These are phyloP conservation scores for Zygotorulaspora chibaensis DNA, from an alignment of 805 yeast species.

Conservation along the genomic window DNA sequence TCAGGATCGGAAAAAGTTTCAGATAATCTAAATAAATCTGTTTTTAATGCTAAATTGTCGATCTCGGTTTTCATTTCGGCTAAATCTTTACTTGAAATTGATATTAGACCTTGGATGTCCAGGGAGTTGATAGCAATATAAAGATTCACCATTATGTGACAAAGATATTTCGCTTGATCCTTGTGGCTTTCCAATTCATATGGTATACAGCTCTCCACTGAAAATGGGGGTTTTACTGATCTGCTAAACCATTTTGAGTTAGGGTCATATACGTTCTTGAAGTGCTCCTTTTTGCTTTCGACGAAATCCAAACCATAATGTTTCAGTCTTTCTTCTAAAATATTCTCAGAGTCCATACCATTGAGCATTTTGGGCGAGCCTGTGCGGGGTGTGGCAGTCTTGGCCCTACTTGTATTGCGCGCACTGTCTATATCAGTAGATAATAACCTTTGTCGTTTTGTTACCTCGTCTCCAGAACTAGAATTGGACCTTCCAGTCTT, in stretches of 20 bases:
- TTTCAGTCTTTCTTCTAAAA: constrained; percentile 31
- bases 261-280: constrained; percentile 30
- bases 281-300: constrained; percentile 36
- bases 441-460: constrained; percentile 17
- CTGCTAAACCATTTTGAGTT: constrained; percentile 40
- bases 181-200: constrained; percentile 63
- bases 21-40: constrained; percentile 42
- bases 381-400: constrained; percentile 27
- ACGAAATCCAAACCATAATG: constrained; percentile 53
- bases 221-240: constrained; percentile 32
- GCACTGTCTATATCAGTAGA: constrained; percentile 8
- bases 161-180: constrained; percentile 68
- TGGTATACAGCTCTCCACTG: constrained; percentile 50
- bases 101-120: constrained; percentile 67
- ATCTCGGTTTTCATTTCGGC: constrained; percentile 41
- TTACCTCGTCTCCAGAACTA: constrained; percentile 14
- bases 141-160: constrained; percentile 75
- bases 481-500: constrained; percentile 20
- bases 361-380: constrained; percentile 17
- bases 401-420: constrained; percentile 9
- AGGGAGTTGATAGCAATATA: constrained; percentile 71
- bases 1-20: constrained; percentile 13
- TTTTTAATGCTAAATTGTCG: constrained; percentile 49
- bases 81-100: constrained; percentile 64
- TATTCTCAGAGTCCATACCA: constrained; percentile 23